These are phyloP conservation scores for Fusarium nanum DNA, from an alignment of 2,329 filamentous ascomycete genomes.

Conservation along the genomic window DNA sequence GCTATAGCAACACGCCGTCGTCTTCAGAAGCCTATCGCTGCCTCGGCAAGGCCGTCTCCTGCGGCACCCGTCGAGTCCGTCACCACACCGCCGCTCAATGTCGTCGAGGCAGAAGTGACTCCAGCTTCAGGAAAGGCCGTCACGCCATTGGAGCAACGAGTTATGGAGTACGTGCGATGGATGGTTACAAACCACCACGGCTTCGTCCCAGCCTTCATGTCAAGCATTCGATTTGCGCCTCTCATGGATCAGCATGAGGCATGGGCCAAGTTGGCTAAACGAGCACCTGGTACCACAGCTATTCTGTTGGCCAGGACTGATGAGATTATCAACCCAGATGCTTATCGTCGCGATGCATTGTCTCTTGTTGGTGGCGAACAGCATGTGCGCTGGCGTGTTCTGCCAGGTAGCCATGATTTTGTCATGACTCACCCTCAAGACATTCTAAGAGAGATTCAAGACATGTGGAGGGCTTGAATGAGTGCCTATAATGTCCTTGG, in stretches of 20 bases:
- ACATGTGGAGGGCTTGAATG: conserved; percentile 56
- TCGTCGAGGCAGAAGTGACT: conserved; percentile 58
- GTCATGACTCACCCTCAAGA: conserved; percentile 65
- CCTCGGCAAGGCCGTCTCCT: conserved; percentile 39
- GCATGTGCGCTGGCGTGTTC: conserved; percentile 61
- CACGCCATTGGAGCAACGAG: conserved; percentile 59
- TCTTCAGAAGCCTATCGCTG: conserved; percentile 63
- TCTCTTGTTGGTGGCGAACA: conserved; percentile 63
- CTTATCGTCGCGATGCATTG: conserved; percentile 62
- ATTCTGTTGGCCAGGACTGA: conserved; percentile 64
- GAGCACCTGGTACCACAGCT: conserved; percentile 59
- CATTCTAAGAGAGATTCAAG: conserved; percentile 60
- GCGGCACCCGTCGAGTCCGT: conserved; percentile 44
- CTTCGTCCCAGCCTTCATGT: conserved; percentile 71
- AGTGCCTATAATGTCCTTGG: neutral
- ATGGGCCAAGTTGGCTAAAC: conserved; percentile 60
- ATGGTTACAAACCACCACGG: conserved; percentile 66
- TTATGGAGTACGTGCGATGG: conserved; percentile 67
- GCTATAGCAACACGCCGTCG: conserved; percentile 60
- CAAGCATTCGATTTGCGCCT: conserved; percentile 65
- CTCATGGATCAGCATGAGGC: conserved; percentile 63
- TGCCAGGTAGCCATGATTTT: conserved; percentile 70
- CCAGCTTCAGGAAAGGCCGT: conserved; percentile 42
- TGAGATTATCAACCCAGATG: conserved; percentile 63
- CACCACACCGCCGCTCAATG: conserved; percentile 45